A percentile compares a stretch with the other conserved stretches of the same genome.
Evolutionary conservation across 2,329 filamentous ascomycete genomes (phyloP).

Genomic region (Penicillium digitatum): DNA sequence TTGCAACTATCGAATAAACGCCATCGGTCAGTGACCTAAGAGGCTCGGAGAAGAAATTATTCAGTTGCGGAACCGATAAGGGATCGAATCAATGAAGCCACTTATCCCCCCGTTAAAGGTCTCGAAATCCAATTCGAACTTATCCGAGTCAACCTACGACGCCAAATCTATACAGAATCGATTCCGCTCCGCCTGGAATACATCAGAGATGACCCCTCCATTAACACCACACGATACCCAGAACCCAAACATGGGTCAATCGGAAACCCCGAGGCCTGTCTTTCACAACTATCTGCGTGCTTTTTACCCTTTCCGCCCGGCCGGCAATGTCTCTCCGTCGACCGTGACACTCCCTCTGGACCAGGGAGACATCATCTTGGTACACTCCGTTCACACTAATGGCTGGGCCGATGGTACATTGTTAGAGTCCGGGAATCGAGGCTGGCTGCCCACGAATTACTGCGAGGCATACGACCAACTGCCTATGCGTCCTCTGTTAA

Average conservation of each 20-base stretch:
- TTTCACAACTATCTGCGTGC: constrained; percentile 95
- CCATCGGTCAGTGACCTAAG: constrained; percentile 31
- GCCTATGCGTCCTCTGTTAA: constrained; percentile 77
- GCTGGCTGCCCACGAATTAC: constrained; percentile 97
- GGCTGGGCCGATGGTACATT: constrained; percentile 97
- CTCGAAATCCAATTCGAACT: constrained; percentile 33
- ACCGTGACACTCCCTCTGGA: constrained; percentile 85
- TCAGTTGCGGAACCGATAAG: constrained; percentile 12
- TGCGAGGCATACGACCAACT: constrained; percentile 92
- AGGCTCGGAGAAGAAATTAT: constrained; percentile 13
- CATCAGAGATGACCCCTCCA: constrained; percentile 68
- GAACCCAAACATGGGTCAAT: constrained; percentile 52
- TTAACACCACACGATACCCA: constrained; percentile 63
- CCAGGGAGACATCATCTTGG: constrained; percentile 85
- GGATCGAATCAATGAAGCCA: constrained; percentile 35
- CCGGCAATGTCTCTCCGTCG: constrained; percentile 69
- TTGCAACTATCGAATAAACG: constrained; percentile 28
- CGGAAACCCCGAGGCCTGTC: constrained; percentile 54
- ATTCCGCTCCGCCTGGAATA: constrained; percentile 26
- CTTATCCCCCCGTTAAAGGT: constrained; percentile 40
- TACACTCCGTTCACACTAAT: constrained; percentile 96
- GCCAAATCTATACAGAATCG: constrained; percentile 13
- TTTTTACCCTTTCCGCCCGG: constrained; percentile 86
- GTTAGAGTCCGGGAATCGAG: constrained; percentile 76
- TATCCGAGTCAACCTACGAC: constrained; percentile 15